Evolutionary conservation across 768 basidiomycete genomes (phyloP).

Genomic region (Austroboletus eburneus): DNA sequence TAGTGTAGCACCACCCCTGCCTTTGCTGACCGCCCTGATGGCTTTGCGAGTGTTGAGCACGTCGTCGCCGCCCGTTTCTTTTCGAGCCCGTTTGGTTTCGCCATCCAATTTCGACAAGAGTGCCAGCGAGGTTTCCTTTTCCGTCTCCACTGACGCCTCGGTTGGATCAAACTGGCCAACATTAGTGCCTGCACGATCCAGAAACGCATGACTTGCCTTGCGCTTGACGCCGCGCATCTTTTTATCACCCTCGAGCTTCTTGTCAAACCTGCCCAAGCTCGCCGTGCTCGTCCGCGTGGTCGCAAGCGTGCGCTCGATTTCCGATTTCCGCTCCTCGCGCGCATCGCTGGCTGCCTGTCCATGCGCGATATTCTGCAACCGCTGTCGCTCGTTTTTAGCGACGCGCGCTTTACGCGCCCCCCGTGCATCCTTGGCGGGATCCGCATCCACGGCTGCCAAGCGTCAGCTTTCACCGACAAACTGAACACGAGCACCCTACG

Average conservation of each 20-base stretch:
- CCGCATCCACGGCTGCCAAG: conserved; percentile 63
- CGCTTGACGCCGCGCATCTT: conserved; percentile 85
- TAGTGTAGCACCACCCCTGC: conserved; percentile 58
- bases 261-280: conserved; percentile 94
- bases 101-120: conserved; percentile 78
- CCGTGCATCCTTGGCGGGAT: conserved; percentile 74
- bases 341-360: conserved; percentile 37
- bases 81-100: conserved; percentile 50
- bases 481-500: conserved; percentile 21
- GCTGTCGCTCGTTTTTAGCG: conserved; percentile 82
- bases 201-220: conserved; percentile 53
- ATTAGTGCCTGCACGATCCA: background rate
- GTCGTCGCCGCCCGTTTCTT: conserved; percentile 41
- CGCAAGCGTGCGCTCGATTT: conserved; percentile 74
- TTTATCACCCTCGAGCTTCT: conserved; percentile 85
- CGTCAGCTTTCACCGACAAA: background rate
- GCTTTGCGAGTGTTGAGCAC: conserved; percentile 89
- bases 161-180: conserved; percentile 76
- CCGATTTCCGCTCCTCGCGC: conserved; percentile 55
- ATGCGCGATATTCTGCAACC: conserved; percentile 64
- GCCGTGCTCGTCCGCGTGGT: conserved; percentile 82
- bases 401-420: conserved; percentile 77
- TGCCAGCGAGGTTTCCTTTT: conserved; percentile 70
- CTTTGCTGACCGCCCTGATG: conserved; percentile 69
- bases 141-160: conserved; percentile 58